Evolutionary conservation across 805 yeast species (phyloP), one percentile per base, ranked within the genome.

Genomic region (Schwanniomyces polymorphus): DNA sequence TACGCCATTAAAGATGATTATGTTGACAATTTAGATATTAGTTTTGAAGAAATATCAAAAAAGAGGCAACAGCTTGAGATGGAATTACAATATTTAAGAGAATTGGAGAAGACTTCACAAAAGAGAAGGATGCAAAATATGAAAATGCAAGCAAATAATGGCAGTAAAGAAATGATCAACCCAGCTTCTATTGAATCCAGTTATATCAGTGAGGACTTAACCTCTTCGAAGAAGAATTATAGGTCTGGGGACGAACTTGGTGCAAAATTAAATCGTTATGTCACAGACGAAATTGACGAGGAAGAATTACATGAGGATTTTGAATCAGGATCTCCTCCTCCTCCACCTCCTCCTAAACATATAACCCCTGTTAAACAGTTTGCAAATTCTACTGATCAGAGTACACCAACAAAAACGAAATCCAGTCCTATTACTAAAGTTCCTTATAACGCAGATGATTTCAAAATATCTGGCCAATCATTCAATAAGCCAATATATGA

Each of bases 381-480:
- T 27, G 42, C 40, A 12, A 17, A 38, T 35, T 23, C 25, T 12
- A 35, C 41, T 26, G 37, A 28, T 4, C 40, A 33, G 23, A 2
- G 27, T 47, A 42, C 18, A 17, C 40, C 42, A 10, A 37, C 42
- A 35, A 42, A 31, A 17, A 27, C 11, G 17, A 42, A 37, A 18
- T 10, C 27, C 28, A 42, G 33, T 34, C 25, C 46, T 4, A n/a
- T 33, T 23, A 48, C n/a, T 3, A 55, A 44, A 42, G 54, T 58
- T 18, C 74, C 74, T 7, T 68, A 64, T 49, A 73, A 69, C 51
- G 68, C 72, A 3, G 74, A 70, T 34, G 72, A 68, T 46, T 70
- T 70, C 51, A 60, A 55, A 35, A 58, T 62, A 23, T 63, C 73
- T 1, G 68, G 60, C 1, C 56, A 56, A 31, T 54, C 55, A 12